Evolutionary conservation across 208 protist species (phyloP).

Genomic region (Trypanosoma platydactyli): DNA sequence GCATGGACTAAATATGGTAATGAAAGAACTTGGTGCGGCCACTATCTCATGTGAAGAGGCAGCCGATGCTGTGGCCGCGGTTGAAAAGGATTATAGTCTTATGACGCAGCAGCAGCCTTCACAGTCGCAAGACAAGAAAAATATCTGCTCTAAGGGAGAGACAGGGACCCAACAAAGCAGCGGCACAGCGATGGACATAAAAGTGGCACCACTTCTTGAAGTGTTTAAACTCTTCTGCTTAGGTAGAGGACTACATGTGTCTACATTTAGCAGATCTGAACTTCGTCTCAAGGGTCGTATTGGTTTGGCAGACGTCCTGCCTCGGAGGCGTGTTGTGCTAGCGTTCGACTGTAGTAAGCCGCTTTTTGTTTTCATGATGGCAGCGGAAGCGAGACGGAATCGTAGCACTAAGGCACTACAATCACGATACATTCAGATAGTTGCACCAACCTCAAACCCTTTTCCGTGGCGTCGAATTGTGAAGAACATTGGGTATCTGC

Average conservation of each 20-base stretch:
- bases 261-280: conserved; percentile 33
- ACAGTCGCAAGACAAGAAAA: neutral
- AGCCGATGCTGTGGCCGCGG: conserved; percentile 25
- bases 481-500: conserved; percentile 6
- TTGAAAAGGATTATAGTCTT: conserved; percentile 27
- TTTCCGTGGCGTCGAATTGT: conserved; percentile 32
- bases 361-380: conserved; percentile 41
- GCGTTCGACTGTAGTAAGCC: conserved; percentile 51
- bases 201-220: conserved; percentile 52
- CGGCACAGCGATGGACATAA: conserved; percentile 28
- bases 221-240: conserved; percentile 46
- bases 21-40: conserved; percentile 38
- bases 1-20: conserved; percentile 52
- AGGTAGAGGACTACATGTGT: conserved; percentile 35
- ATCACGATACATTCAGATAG: conserved; percentile 15
- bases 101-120: conserved; percentile 33
- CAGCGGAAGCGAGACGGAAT: conserved; percentile 24
- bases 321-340: conserved; percentile 45
- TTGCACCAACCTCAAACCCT: conserved; percentile 31
- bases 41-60: conserved; percentile 33
- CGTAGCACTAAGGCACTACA: neutral
- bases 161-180: conserved; percentile 11
- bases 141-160: neutral
- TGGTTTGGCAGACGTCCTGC: conserved; percentile 37
- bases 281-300: conserved; percentile 36